Percentiles rank a stretch among this genome's conserved stretches.
Conservation (phyloP, 202 grass and related monocot species). For the Elaeis oleifera region DNA sequence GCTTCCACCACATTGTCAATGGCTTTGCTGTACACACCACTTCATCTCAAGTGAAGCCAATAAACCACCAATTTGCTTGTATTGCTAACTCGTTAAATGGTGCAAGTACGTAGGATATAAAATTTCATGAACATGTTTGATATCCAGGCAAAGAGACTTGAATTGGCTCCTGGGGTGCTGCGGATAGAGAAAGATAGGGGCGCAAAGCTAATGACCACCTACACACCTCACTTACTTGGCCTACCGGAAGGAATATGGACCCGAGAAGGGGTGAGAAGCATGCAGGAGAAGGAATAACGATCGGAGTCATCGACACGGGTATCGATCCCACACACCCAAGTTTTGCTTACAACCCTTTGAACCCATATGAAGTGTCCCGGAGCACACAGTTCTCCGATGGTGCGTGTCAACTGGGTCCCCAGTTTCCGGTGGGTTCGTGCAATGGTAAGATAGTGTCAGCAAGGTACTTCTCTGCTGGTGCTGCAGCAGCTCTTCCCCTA, state of each 20-base stretch:
- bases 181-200: conserved; percentile 42
- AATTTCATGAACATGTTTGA: too few relatives aligned
- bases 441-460: conserved; percentile 60
- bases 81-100: too few relatives aligned
- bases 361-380: neutral
- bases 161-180: conserved; percentile 31
- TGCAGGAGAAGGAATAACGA: conserved; percentile 42
- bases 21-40: conserved; percentile 59
- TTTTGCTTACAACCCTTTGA: conserved; percentile 33
- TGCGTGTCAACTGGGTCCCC: conserved; percentile 19
- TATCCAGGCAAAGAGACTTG: conserved; percentile 33
- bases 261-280: neutral
- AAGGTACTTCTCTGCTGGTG: conserved; percentile 48
- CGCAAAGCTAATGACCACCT: conserved; percentile 47
- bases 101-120: too few relatives aligned
- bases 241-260: conserved; percentile 30
- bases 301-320: conserved; percentile 58
- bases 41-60: conserved; percentile 19
- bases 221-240: conserved; percentile 43
- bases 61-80: neutral
- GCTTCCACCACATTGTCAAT: conserved; percentile 54
- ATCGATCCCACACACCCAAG: conserved; percentile 41
- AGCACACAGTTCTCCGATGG: neutral
- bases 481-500: conserved; percentile 25
- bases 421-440: conserved; percentile 41